Evolutionary conservation across 495 filamentous ascomycete genomes (phyloP).

Genomic region (Hyphodiscus hymeniophilus): DNA sequence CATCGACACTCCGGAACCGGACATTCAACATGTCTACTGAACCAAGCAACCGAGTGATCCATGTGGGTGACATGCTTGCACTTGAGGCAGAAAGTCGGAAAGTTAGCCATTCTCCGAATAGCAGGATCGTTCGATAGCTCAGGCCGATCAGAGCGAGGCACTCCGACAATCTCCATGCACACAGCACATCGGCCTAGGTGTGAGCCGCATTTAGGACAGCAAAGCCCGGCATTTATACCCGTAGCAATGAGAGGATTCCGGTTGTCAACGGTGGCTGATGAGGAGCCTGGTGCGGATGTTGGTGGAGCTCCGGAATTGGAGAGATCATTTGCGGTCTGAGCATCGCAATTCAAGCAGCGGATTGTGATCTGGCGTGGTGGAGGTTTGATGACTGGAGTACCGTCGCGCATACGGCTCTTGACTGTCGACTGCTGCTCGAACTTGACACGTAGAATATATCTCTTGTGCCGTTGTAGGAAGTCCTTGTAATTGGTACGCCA

Average conservation of each 20-base stretch:
- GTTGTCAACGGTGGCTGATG: conserved; percentile 1
- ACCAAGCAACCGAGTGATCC: conserved; percentile 86
- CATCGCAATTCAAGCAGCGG: conserved; percentile 76
- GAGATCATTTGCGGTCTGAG: conserved; percentile 33
- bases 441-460: conserved; percentile 44
- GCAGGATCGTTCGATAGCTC: conserved; percentile 46
- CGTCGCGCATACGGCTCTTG: conserved; percentile 47
- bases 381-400: conserved; percentile 53
- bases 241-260: conserved; percentile 19
- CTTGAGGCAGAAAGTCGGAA: conserved; percentile 73
- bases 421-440: conserved; percentile 58
- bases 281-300: background rate
- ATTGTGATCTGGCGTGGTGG: conserved; percentile 71
- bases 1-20: conserved; percentile 86
- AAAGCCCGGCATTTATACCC: conserved; percentile 38
- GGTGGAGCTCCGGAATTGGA: conserved; percentile 12
- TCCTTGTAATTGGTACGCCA: conserved; percentile 79
- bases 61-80: conserved; percentile 90
- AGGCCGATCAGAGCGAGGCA: conserved; percentile 57
- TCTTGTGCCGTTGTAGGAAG: conserved; percentile 61
- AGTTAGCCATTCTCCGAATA: conserved; percentile 36
- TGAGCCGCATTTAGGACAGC: conserved; percentile 79
- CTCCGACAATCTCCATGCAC: conserved; percentile 78
- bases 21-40: conserved; percentile 68
- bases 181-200: conserved; percentile 86